phyloP scores from a whole-genome alignment of 1,139 yeast genomes.

The Diutina neorugosa region DNA sequence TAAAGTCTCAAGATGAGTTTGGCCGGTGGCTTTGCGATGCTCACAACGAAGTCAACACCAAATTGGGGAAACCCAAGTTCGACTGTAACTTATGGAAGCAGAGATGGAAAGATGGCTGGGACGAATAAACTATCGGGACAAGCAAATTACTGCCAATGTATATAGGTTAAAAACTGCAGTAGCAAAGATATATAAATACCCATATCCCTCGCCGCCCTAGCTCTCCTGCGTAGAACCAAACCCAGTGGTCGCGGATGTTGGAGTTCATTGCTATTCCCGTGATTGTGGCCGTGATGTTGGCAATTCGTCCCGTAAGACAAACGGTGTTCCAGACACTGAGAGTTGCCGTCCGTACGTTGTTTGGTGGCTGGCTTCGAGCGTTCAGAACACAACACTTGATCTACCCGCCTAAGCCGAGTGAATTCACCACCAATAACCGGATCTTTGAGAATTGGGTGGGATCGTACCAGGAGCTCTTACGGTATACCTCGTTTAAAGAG shows the following conservation, averaged over 20 bases:
- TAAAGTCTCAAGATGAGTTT: slow-evolving; percentile 60
- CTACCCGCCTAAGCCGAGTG: background rate
- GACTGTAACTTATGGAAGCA: slow-evolving; percentile 85
- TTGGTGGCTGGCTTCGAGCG: slow-evolving; percentile 1
- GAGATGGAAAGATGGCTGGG: slow-evolving; percentile 84
- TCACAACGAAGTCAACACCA: slow-evolving; percentile 79
- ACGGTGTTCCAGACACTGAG: background rate
- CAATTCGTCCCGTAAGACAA: background rate
- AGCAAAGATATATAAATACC: background rate
- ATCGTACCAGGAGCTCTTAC: background rate
- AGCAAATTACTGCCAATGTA: background rate
- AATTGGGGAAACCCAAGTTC: slow-evolving; percentile 74
- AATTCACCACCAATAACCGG: slow-evolving; percentile 3
- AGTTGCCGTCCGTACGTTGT: background rate
- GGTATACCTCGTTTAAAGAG: slow-evolving; percentile 17
- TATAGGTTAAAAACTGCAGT: background rate
- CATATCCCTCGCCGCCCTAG: no score
- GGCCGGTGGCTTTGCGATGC: slow-evolving; percentile 93
- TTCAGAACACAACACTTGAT: background rate
- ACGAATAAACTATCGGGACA: slow-evolving; percentile 12
- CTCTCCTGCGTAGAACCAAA: background rate
- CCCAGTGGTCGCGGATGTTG: background rate
- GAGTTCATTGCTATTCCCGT: background rate
- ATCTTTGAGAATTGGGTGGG: background rate
- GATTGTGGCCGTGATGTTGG: background rate